Base-by-base conservation (phyloP, 2,329 filamentous ascomycete species). In the Neonectria magnoliae region DNA sequence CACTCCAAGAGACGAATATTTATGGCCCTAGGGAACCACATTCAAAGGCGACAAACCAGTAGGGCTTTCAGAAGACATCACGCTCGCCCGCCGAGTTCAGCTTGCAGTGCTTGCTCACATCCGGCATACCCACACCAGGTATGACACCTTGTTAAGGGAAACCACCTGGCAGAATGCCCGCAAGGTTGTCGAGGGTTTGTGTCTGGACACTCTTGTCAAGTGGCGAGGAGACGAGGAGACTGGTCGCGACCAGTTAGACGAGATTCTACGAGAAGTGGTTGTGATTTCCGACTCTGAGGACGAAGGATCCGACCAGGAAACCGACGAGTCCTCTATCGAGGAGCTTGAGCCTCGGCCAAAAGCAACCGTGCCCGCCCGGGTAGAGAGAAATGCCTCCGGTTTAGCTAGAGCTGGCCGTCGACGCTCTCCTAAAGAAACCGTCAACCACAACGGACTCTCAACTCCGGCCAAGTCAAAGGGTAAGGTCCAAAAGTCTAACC, bases 161-260 rank as follows among this genome's bases (percentile, higher is more conserved):
- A 87, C 86, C 5, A 81, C 78, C 18, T 90, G 87, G 82, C 79
- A 81, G 55, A 87, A 87, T 72, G 88, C 88, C 57, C 83, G 89
- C 66, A 89, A 85, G 77, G 83, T 84, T 44, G 88, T 90, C 48
- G 87, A 90, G 70, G 77, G 82, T 33, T 79, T 88, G 14, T 91
- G 89, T 67, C 80, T 91, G 50, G 88, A 90, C 69, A 81, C 88
- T 57, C 85, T 91, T 76, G 85, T 90, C 81, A 90, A 90, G 85
- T 91, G 89, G 89, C 88, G 89, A 80, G 89, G 89, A 60, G 89
- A 91, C 70, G 89, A 91, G 76, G 89, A 91, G 75, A 90, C 85
- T 18, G 89, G 89, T 27, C 86, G 88, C 53, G 88, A 91, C 71
- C 87, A 90, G 75, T 82, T 91, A 16, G 88, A 91, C 63, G 88